phyloP scores from a whole-genome alignment of 2,329 filamentous ascomycete genomes.

The Pseudofabraea citricarpa region DNA sequence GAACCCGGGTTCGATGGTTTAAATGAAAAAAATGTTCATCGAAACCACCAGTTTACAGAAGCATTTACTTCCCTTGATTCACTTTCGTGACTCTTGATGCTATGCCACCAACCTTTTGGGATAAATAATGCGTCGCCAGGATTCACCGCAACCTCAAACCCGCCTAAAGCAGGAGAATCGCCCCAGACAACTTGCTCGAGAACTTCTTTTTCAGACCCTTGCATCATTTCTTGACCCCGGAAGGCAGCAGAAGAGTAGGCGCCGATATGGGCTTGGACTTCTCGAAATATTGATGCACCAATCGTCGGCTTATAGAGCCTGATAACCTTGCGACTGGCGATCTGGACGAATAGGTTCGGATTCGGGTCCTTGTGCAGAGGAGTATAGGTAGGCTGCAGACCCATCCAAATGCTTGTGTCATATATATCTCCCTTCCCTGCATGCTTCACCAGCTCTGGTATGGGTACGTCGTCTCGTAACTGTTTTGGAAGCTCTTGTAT shows the following conservation, averaged over 20 bases:
- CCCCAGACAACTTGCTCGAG: constrained; percentile 71
- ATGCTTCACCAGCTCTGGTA: constrained; percentile 56
- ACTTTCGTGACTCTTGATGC: constrained; percentile 58
- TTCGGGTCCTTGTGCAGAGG: constrained; percentile 92
- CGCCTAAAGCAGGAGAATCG: constrained; percentile 8
- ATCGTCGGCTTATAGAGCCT: constrained; percentile 62
- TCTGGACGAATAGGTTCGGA: constrained; percentile 84
- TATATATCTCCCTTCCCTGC: constrained; percentile 82
- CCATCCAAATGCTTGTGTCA: constrained; percentile 81
- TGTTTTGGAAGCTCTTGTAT: constrained; percentile 61
- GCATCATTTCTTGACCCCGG: constrained; percentile 87
- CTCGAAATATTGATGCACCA: constrained; percentile 60
- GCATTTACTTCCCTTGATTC: constrained; percentile 27
- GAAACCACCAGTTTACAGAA: constrained; percentile 71
- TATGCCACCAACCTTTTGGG: constrained; percentile 84
- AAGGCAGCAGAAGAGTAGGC: constrained; percentile 39
- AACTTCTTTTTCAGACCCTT: constrained; percentile 61
- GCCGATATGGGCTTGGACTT: constrained; percentile 34
- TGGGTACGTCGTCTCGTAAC: constrained; percentile 62
- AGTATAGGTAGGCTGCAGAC: constrained; percentile 80
- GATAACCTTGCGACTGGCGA: constrained; percentile 68
- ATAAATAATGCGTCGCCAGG: constrained; percentile 73
- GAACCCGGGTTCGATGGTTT: neutral
- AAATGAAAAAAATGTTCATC: constrained; percentile 38
- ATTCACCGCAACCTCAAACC: constrained; percentile 42